Conservation (phyloP, 208 protist species). For the Wallacemonas sp. region DNA sequence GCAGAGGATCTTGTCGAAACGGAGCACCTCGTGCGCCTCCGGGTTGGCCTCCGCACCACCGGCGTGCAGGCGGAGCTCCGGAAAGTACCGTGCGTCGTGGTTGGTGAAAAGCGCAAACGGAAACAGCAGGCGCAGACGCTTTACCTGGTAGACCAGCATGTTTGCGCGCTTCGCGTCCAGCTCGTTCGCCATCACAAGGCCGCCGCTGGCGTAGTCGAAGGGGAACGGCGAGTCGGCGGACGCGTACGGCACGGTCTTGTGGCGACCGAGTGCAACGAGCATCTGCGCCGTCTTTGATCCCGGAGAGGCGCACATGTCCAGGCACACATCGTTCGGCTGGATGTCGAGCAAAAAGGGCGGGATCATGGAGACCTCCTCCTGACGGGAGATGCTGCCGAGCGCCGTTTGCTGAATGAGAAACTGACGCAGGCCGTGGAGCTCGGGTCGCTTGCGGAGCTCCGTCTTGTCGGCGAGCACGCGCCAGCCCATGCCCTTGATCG, state of each 20-base stretch:
- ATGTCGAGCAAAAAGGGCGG: constrained; percentile 85
- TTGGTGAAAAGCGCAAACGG: constrained; percentile 91
- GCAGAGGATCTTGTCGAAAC: constrained; percentile 92
- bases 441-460: constrained; percentile 72
- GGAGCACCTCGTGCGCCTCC: constrained; percentile 71
- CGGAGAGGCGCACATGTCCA: constrained; percentile 92
- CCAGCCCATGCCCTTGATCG: constrained; percentile 75
- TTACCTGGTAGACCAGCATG: constrained; percentile 88
- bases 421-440: constrained; percentile 65
- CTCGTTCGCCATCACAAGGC: constrained; percentile 89
- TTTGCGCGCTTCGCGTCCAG: constrained; percentile 83
- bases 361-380: constrained; percentile 87
- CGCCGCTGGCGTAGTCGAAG: constrained; percentile 73
- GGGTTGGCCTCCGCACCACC: constrained; percentile 21
- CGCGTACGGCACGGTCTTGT: constrained; percentile 47
- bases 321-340: constrained; percentile 71
- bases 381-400: constrained; percentile 81
- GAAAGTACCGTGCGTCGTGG: constrained; percentile 89
- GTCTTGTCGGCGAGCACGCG: constrained; percentile 79
- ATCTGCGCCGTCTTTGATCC: constrained; percentile 92
- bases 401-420: constrained; percentile 85
- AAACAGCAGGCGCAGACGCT: constrained; percentile 83
- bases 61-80: constrained; percentile 39
- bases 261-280: constrained; percentile 78
- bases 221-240: constrained; percentile 76